phyloP scores from a whole-genome alignment of 2,329 filamentous ascomycete genomes.

The Venturia asperata region DNA sequence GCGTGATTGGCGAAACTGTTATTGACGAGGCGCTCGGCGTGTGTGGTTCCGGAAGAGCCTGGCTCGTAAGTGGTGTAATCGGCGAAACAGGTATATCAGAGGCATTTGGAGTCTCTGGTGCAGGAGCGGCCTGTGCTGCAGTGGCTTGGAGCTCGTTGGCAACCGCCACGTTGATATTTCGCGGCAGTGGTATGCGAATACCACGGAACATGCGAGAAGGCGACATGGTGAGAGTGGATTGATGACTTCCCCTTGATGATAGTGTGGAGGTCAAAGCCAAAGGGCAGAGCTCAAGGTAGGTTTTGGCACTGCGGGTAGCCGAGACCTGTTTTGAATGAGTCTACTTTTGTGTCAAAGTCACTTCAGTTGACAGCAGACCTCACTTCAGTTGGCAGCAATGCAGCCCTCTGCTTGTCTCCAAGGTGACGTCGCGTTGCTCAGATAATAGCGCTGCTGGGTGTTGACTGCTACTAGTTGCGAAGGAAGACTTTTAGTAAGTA shows the following conservation, averaged over 20 bases:
- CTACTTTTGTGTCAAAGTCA: neutral
- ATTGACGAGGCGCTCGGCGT: neutral
- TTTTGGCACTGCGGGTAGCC: neutral
- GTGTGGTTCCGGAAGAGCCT: neutral
- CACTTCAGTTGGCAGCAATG: neutral
- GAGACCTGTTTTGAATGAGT: neutral
- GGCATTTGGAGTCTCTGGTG: neutral
- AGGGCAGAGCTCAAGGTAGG: neutral
- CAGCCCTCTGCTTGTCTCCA: neutral
- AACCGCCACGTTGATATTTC: neutral
- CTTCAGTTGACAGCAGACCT: neutral
- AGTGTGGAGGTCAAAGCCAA: neutral
- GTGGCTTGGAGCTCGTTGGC: neutral
- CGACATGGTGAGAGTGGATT: neutral
- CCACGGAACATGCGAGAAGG: conserved; percentile 3
- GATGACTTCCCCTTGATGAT: neutral
- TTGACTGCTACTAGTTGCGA: neutral
- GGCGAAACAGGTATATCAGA: neutral
- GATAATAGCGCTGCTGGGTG: neutral
- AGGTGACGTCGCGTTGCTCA: neutral
- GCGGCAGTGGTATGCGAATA: neutral
- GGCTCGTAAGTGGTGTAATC: neutral
- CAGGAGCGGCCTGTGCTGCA: neutral
- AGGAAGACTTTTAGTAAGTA: neutral
- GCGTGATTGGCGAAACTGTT: neutral